A percentile compares a stretch with the other conserved stretches of the same genome.
Evolutionary conservation across 176 grass and related monocot genomes (phyloP).

Genomic region (Eleusine coracana): DNA sequence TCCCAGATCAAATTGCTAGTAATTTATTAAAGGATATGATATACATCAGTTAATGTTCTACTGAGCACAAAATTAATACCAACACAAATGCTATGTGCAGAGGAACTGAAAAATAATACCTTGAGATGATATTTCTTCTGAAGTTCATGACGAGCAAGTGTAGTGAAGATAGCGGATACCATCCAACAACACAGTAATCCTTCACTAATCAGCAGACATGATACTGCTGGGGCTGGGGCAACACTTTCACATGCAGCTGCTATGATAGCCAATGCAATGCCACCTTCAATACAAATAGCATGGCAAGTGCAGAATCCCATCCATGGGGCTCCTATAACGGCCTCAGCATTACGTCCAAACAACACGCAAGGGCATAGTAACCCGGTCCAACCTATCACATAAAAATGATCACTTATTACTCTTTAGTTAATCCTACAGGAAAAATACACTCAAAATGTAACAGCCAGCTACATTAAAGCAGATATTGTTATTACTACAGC

Average conservation of each 20-base stretch:
- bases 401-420: background rate
- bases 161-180: constrained; percentile 83
- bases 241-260: constrained; percentile 78
- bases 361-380: constrained; percentile 85
- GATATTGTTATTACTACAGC: background rate
- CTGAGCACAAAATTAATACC: background rate
- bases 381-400: constrained; percentile 66
- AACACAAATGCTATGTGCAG: background rate
- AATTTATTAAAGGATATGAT: background rate
- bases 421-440: background rate
- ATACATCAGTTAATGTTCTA: background rate
- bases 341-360: constrained; percentile 85
- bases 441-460: background rate
- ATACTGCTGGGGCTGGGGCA: constrained; percentile 51
- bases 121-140: constrained; percentile 96
- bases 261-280: constrained; percentile 70
- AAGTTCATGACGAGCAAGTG: constrained; percentile 69
- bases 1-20: background rate
- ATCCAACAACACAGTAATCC: constrained; percentile 84
- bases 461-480: background rate
- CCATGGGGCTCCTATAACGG: constrained; percentile 72
- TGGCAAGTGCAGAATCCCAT: constrained; percentile 77
- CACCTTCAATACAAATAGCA: constrained; percentile 87
- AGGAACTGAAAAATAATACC: constrained; percentile 38
- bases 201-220: constrained; percentile 84